Percentiles rank a stretch among this genome's conserved stretches.
These are phyloP conservation scores for Rhizopogon vesiculosus DNA, from an alignment of 768 basidiomycete genomes.

Conservation along the genomic window DNA sequence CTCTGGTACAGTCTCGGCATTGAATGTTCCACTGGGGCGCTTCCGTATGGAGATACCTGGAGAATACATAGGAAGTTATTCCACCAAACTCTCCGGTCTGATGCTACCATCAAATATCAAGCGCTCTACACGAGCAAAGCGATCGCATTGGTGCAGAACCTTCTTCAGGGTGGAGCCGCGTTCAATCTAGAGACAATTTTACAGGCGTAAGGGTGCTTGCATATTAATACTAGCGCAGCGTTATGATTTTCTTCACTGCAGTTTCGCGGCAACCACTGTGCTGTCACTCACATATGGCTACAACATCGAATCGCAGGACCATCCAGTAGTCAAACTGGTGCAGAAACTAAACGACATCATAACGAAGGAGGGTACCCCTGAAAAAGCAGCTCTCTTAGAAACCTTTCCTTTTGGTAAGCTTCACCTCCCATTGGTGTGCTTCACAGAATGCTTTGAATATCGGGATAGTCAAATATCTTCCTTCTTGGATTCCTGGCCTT, in stretches of 20 bases:
- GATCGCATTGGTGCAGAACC: background rate
- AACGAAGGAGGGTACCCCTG: background rate
- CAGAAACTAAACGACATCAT: background rate
- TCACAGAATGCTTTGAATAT: background rate
- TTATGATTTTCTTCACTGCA: background rate
- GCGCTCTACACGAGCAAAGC: slow-evolving; percentile 1
- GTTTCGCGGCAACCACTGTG: background rate
- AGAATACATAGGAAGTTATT: slow-evolving; percentile 12
- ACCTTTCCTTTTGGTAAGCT: background rate
- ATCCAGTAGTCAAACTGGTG: background rate
- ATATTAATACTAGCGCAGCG: background rate
- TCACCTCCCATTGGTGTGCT: background rate
- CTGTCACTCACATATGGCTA: slow-evolving; percentile 5
- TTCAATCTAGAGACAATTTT: background rate
- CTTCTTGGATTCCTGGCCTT: slow-evolving; percentile 10
- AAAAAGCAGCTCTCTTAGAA: background rate
- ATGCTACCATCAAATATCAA: slow-evolving; percentile 4
- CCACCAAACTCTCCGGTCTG: slow-evolving; percentile 6
- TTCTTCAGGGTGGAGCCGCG: background rate
- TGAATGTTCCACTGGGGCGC: slow-evolving; percentile 4
- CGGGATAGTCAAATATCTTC: slow-evolving; percentile 5
- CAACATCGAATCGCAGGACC: background rate
- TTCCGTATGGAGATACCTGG: slow-evolving; percentile 13
- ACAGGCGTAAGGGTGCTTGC: slow-evolving; percentile 1
- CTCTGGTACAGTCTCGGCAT: slow-evolving; percentile 2